Evolutionary conservation across 2,329 filamentous ascomycete genomes (phyloP).

Genomic region (Amylocarpus encephaloides): DNA sequence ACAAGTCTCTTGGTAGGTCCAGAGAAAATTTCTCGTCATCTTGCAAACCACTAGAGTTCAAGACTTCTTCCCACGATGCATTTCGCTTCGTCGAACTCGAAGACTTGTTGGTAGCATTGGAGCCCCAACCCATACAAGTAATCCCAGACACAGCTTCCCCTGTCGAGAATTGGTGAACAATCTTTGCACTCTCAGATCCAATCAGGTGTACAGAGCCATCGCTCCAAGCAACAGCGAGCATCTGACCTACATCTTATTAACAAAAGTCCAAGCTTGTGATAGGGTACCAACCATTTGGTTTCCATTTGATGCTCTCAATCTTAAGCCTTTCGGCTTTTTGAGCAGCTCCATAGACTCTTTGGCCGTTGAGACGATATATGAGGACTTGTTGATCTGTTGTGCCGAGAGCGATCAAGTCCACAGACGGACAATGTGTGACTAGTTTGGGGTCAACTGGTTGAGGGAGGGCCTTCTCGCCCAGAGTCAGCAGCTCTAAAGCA

Average conservation of each 20-base stretch:
- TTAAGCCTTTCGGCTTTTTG: constrained; percentile 31
- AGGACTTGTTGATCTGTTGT: constrained; percentile 62
- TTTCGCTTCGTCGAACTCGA: constrained; percentile 12
- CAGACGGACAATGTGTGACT: constrained; percentile 72
- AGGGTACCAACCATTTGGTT: constrained; percentile 29
- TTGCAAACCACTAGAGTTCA: constrained; percentile 10
- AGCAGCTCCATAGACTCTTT: constrained; percentile 52
- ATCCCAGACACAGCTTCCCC: constrained; percentile 35
- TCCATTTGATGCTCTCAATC: constrained; percentile 35
- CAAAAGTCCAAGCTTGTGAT: background rate
- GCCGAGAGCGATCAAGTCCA: constrained; percentile 75
- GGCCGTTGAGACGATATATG: constrained; percentile 72
- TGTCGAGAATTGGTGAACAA: constrained; percentile 60
- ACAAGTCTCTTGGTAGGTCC: constrained; percentile 66
- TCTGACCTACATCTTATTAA: constrained; percentile 48
- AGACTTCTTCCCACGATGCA: constrained; percentile 20
- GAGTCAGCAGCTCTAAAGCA: constrained; percentile 31
- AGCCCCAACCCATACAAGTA: constrained; percentile 37
- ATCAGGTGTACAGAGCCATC: constrained; percentile 73
- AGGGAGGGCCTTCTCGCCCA: constrained; percentile 53
- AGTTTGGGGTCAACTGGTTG: constrained; percentile 49
- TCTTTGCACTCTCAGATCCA: constrained; percentile 74
- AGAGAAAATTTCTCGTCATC: constrained; percentile 15
- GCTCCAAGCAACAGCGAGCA: constrained; percentile 77
- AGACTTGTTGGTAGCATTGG: constrained; percentile 26